Evolutionary conservation across 768 basidiomycete species (phyloP).

Genomic region (Rhodosporidiobolus sp.): DNA sequence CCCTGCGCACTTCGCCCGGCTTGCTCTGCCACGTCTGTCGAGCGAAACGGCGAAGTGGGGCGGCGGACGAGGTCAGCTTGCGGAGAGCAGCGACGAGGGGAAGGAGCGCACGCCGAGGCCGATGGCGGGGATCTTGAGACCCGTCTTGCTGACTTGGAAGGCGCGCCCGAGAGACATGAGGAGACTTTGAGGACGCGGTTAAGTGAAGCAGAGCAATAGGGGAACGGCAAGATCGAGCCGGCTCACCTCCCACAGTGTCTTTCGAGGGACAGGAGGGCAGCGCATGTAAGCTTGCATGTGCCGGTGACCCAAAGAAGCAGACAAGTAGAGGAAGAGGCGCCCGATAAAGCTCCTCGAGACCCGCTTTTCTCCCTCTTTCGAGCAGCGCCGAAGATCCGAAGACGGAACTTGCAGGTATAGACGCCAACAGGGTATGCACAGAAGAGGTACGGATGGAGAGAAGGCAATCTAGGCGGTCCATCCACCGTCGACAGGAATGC

Average conservation of each 20-base stretch:
- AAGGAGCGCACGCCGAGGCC: conserved; percentile 20
- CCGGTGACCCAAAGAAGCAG: too few relatives aligned
- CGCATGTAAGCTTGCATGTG: too few relatives aligned
- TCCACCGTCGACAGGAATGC: conserved; percentile 34
- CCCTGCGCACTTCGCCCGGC: conserved; percentile 23
- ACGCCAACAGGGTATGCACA: background rate
- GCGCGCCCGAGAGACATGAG: conserved; percentile 6
- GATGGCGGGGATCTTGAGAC: conserved; percentile 26
- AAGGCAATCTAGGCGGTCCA: conserved; percentile 1
- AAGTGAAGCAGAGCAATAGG: background rate
- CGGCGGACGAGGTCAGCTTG: background rate
- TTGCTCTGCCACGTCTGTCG: conserved; percentile 27
- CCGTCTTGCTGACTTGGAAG: conserved; percentile 4
- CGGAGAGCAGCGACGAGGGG: background rate
- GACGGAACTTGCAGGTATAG: too few relatives aligned
- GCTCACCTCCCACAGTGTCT: too few relatives aligned
- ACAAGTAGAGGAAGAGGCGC: background rate
- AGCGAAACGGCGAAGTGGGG: background rate
- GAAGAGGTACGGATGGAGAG: too few relatives aligned
- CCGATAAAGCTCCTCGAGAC: too few relatives aligned
- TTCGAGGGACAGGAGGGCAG: too few relatives aligned
- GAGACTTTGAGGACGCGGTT: too few relatives aligned
- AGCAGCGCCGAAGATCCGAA: too few relatives aligned
- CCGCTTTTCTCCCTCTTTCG: background rate
- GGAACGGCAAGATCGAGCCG: background rate